Evolutionary conservation across 306 rosid species (phyloP), one percentile per base, ranked within the genome.

Genomic region (Inga laurina): DNA sequence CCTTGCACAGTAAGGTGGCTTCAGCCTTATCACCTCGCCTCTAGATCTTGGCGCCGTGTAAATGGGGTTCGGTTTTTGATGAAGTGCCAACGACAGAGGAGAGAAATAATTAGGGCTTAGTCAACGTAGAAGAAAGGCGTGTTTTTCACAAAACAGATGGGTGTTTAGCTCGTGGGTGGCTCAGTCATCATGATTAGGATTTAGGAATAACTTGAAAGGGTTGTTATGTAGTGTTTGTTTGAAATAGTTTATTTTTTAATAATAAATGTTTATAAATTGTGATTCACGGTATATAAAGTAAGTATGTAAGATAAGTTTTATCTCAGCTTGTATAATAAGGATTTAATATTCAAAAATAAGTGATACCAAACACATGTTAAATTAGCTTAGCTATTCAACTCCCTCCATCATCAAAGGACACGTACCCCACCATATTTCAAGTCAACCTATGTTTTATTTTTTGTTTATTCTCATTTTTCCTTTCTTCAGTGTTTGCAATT

Each of bases 31-130:
- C 43, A 39, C 43, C 43, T 39, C 6, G 10, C 2, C 49, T 45
- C 49, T 45, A 45, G 76, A 84, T 79, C 64, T 79, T 79, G 52
- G 18, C 65, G 80, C 27, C 80, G 72, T 24, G 39, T 51, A 41
- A 39, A n/a, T 27, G 74, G 86, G 83, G 69, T 64, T 44, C 24
- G 67, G 77, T 57, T 77, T 77, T 10, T 83, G 34, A 12, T 10
- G 15, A 39, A 41, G 45, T 21, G 49, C 69, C 57, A 71, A 56
- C 71, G 39, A 15, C 34, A 70, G 0, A 5, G 34, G 34, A 43
- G n/a, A 21, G 24, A n/a, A 15, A 48, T 49, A 19, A 12, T 24
- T 14, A 22, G 32, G 14, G 15, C 27, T 27, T 71, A 30, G 83
- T 71, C 83, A 80, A 80, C 83, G 13, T 27, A 19, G 11, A 56